Conservation (phyloP, 805 yeast species). For the Yamadazyma insecticola region DNA sequence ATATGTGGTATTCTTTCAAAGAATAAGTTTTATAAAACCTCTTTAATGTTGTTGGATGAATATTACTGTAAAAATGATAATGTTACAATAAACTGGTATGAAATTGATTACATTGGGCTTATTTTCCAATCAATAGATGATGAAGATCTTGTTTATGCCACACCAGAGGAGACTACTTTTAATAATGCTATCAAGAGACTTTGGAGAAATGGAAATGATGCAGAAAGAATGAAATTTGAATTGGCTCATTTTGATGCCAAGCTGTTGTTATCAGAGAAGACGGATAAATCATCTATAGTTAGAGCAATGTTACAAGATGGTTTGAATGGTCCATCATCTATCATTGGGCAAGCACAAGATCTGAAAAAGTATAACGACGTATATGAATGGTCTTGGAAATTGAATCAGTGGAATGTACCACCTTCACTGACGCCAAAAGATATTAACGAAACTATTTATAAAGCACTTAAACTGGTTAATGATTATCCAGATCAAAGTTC, state of each 20-base stretch:
- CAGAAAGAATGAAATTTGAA: constrained; percentile 46
- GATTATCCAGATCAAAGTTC: neutral
- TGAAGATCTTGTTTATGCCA: constrained; percentile 59
- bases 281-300: constrained; percentile 14
- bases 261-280: constrained; percentile 5
- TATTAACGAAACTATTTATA: constrained; percentile 48
- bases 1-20: constrained; percentile 28
- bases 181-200: constrained; percentile 45
- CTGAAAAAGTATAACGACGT: constrained; percentile 13
- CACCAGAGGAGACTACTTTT: constrained; percentile 56
- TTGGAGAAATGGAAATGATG: constrained; percentile 21
- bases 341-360: constrained; percentile 26
- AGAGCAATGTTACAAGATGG: constrained; percentile 48
- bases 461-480: constrained; percentile 42
- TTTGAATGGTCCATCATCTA: constrained; percentile 50
- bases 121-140: constrained; percentile 57
- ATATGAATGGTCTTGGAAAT: constrained; percentile 71
- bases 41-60: constrained; percentile 49
- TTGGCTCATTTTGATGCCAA: constrained; percentile 55
- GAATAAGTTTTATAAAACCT: constrained; percentile 34
- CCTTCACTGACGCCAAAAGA: constrained; percentile 27
- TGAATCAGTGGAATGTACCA: constrained; percentile 75
- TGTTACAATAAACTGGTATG: constrained; percentile 11
- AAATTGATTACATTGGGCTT: constrained; percentile 15
- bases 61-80: constrained; percentile 12